These are phyloP conservation scores for Aureobasidium lini DNA, from an alignment of 2,329 filamentous ascomycete genomes.

Conservation along the genomic window DNA sequence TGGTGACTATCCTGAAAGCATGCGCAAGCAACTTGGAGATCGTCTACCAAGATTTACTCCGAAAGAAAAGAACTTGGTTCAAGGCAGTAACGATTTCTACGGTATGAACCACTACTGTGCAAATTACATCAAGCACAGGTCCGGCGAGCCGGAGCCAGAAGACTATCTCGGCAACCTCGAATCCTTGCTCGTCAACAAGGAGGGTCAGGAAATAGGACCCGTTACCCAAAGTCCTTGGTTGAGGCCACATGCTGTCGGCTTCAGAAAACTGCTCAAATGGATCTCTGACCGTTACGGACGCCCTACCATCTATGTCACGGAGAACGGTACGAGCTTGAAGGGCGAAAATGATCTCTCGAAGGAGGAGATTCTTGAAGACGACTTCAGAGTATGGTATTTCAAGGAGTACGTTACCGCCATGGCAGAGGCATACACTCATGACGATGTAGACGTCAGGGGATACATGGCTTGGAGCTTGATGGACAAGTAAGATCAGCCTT, in stretches of 20 bases:
- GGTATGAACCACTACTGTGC: conserved; percentile 63
- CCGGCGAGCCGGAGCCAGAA: conserved; percentile 50
- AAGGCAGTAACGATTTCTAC: conserved; percentile 28
- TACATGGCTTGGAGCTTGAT: conserved; percentile 85
- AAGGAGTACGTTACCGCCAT: conserved; percentile 68
- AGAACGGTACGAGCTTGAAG: conserved; percentile 79
- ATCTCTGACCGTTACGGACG: conserved; percentile 65
- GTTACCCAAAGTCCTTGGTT: conserved; percentile 82
- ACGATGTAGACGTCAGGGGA: conserved; percentile 70
- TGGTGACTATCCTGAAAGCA: conserved; percentile 45
- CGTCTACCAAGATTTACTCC: conserved; percentile 28
- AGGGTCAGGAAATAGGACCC: conserved; percentile 48
- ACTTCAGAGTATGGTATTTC: conserved; percentile 76
- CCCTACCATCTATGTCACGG: conserved; percentile 75
- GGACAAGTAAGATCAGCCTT: conserved; percentile 48
- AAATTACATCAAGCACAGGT: conserved; percentile 73
- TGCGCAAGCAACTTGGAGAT: conserved; percentile 29
- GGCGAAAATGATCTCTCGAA: conserved; percentile 64
- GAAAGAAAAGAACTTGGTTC: conserved; percentile 26
- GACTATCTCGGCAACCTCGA: conserved; percentile 74
- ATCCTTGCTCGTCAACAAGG: conserved; percentile 47
- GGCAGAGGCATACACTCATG: conserved; percentile 61
- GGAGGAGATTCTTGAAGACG: conserved; percentile 68
- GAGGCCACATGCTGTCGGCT: conserved; percentile 65
- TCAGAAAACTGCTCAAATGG: conserved; percentile 71